Conservation (phyloP, 2,329 filamentous ascomycete genomes). For the Sclerotinia borealis region DNA sequence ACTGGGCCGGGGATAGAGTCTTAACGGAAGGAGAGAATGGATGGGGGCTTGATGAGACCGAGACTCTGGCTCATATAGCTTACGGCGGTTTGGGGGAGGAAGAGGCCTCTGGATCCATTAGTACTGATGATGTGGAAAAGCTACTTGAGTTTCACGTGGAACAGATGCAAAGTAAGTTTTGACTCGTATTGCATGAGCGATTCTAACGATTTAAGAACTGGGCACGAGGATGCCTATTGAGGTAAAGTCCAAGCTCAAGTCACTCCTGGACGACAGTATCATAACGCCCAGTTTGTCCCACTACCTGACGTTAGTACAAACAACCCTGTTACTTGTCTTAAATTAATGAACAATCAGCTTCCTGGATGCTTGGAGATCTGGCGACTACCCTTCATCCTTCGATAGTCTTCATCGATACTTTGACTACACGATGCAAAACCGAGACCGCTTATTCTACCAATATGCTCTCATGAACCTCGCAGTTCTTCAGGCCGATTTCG, state of each 20-base stretch:
- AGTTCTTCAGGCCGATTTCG: slow-evolving; percentile 91
- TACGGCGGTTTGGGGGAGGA: slow-evolving; percentile 24
- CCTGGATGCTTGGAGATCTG: slow-evolving; percentile 85
- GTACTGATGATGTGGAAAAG: slow-evolving; percentile 72
- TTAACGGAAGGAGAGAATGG: slow-evolving; percentile 43
- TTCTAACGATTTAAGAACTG: slow-evolving; percentile 47
- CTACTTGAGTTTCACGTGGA: slow-evolving; percentile 84
- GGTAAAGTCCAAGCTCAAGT: slow-evolving; percentile 64
- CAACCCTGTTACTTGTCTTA: not conserved
- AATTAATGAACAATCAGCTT: slow-evolving; percentile 49
- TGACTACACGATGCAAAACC: slow-evolving; percentile 86
- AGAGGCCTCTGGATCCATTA: slow-evolving; percentile 44
- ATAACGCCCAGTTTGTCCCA: slow-evolving; percentile 68
- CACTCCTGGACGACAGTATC: slow-evolving; percentile 60
- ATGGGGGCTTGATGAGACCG: slow-evolving; percentile 44
- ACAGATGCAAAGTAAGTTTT: slow-evolving; percentile 69
- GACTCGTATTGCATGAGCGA: too few relatives aligned
- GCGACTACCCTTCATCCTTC: slow-evolving; percentile 84
- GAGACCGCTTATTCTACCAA: slow-evolving; percentile 82
- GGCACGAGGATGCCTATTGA: slow-evolving; percentile 72
- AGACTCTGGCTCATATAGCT: slow-evolving; percentile 32
- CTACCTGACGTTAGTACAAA: slow-evolving; percentile 57
- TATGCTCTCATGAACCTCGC: slow-evolving; percentile 91
- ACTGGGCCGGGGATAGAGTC: slow-evolving; percentile 53
- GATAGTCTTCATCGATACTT: slow-evolving; percentile 93